Evolutionary conservation across 495 filamentous ascomycete species (phyloP), one percentile per base, ranked within the genome.

Genomic region (Tuber umbilicatum): DNA sequence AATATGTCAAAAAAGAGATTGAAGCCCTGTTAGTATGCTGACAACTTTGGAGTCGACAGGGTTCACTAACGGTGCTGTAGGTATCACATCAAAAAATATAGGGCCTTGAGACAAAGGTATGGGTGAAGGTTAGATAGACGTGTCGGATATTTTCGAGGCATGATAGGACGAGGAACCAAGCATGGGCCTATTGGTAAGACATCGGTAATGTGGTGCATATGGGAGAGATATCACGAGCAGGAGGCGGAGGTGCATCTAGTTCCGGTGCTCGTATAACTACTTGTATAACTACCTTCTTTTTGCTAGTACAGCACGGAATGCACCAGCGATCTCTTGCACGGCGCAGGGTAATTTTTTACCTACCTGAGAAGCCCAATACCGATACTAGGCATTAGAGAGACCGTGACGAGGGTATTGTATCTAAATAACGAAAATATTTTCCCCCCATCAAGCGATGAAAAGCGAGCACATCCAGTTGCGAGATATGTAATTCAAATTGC

Each of bases 51-150:
- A 37, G 37, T 41, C 38, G 21, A 17, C 17, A 38, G 37, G 73
- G 40, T 45, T 77, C 40, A 72, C 73, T 23, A 70, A 74, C 80
- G 69, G 7, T 78, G 55, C 39, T 42, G 77, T 83, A 98, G 94
- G 82, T 97, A 97, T 84, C 95, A 94, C 85, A 85, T 99, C 76
- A 98, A 97, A 86, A 89, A 91, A 83, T 99, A 99, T 86, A 90
- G 95, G 77, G 89, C 93, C 69, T 86, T 99, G 78, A 90, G 90
- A 80, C 89, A 94, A 85, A 88, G 93, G 81, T 98, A 98, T 85
- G 88, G 90, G 42, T 64, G n/a, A 64, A 35, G 10, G 12, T 31
- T 1, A 27, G 55, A 27, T 35, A 31, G 55, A 14, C 12, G 55
- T 64, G n/a, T 64, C 35, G 27, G 12, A 64, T 31, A 31, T 31